Conservation (phyloP, 805 yeast species). For the Candida succiphila region DNA sequence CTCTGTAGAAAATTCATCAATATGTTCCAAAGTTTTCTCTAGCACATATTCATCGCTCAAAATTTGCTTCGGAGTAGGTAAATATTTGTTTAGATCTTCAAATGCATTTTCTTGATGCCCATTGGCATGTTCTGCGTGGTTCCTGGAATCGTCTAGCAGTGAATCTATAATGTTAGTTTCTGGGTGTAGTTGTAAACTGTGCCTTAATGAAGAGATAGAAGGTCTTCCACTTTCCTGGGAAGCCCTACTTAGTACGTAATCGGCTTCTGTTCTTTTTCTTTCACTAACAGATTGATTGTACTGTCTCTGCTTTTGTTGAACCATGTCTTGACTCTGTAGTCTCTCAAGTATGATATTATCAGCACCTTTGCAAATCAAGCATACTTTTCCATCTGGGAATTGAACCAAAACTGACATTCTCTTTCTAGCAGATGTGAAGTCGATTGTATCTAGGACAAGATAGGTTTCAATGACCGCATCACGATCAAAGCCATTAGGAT, state of each 20-base stretch:
- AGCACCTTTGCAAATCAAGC: conserved; percentile 90
- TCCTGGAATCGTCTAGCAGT: conserved; percentile 40
- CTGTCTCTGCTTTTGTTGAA: conserved; percentile 54
- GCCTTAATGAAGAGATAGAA: conserved; percentile 17
- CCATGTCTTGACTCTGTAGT: conserved; percentile 47
- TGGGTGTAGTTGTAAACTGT: conserved; percentile 10
- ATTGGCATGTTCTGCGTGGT: background rate
- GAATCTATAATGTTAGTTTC: conserved; percentile 43
- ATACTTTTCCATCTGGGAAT: conserved; percentile 67
- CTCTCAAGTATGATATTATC: conserved; percentile 82
- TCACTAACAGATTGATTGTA: conserved; percentile 44
- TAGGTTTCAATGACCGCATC: conserved; percentile 60
- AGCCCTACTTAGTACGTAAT: conserved; percentile 47
- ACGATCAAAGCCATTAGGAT: conserved; percentile 70
- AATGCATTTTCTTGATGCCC: background rate
- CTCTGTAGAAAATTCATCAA: conserved; percentile 91
- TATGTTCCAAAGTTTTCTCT: conserved; percentile 79
- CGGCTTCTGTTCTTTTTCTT: conserved; percentile 74
- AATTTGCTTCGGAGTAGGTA: conserved; percentile 46
- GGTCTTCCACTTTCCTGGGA: conserved; percentile 27
- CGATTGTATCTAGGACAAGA: conserved; percentile 71
- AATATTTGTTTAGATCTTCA: conserved; percentile 15
- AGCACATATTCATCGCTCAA: conserved; percentile 66
- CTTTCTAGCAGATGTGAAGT: conserved; percentile 80
- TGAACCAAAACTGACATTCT: conserved; percentile 85